Conservation (phyloP, 1,284 basidiomycete genomes). For the Lignosus rhinocerotis region DNA sequence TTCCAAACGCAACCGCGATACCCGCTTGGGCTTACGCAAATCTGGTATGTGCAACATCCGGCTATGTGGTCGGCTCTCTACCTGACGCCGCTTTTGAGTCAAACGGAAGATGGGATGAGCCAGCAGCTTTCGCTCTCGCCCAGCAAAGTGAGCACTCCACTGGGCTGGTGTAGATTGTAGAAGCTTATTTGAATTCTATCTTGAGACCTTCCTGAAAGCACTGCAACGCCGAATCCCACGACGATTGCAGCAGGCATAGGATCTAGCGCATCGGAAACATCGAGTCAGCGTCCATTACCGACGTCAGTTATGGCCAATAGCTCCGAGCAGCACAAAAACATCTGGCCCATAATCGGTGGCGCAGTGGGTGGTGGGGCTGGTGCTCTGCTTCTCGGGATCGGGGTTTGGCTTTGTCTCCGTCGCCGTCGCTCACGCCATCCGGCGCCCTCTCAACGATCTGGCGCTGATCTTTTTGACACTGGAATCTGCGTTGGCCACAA, state of each 20-base stretch:
- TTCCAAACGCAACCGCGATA: not conserved
- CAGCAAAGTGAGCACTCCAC: not conserved
- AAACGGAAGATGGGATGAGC: not conserved
- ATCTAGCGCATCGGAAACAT: not conserved
- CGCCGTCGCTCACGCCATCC: not conserved
- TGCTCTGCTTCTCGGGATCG: not conserved
- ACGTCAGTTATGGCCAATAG: not conserved
- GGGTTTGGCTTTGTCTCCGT: not conserved
- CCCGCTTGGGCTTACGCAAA: conserved; percentile 1
- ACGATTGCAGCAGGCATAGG: not conserved
- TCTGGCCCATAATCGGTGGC: not conserved
- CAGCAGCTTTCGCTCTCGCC: not conserved
- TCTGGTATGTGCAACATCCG: not conserved
- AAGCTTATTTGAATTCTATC: not conserved
- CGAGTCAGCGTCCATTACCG: not conserved
- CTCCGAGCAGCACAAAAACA: not conserved
- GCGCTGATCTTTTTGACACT: not conserved
- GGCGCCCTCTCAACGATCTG: not conserved
- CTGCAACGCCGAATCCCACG: not conserved
- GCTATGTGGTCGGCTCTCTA: no score
- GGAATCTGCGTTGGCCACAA: not conserved
- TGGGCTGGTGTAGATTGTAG: not conserved
- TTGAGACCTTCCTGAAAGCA: not conserved
- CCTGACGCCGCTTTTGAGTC: not conserved
- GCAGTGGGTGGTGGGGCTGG: not conserved